Conservation (phyloP, 1,284 basidiomycete genomes). For the Irpex sp. region DNA sequence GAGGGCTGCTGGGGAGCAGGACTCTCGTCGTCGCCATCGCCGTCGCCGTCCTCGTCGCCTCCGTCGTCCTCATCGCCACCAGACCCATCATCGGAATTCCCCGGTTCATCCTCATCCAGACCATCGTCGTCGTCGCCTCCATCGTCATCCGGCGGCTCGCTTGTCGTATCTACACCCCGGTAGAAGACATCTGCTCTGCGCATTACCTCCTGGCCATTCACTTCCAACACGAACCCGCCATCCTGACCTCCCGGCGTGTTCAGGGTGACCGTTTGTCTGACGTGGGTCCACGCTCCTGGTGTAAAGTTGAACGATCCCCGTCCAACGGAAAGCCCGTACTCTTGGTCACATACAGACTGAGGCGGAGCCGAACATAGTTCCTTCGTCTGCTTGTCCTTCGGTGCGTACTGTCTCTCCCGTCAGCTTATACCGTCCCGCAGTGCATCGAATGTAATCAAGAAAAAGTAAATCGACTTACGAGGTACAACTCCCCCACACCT, state of each 20-base stretch:
- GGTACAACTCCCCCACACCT: conserved; percentile 67
- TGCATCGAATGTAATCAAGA: not conserved
- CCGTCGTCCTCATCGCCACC: conserved; percentile 2
- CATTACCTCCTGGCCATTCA: conserved; percentile 53
- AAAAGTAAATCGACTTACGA: conserved; percentile 42
- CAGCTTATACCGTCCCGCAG: not conserved
- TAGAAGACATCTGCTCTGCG: conserved; percentile 57
- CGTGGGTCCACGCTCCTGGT: conserved; percentile 62
- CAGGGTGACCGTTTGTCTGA: conserved; percentile 59
- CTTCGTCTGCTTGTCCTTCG: conserved; percentile 46
- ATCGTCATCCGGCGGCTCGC: conserved; percentile 9
- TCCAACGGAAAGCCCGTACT: conserved; percentile 70
- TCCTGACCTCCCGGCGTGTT: conserved; percentile 61
- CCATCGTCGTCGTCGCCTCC: conserved; percentile 1
- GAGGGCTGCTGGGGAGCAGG: conserved; percentile 1
- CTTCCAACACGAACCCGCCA: conserved; percentile 37
- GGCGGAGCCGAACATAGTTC: conserved; percentile 54
- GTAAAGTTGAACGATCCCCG: conserved; percentile 71
- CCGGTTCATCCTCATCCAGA: not conserved
- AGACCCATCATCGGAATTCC: conserved; percentile 11
- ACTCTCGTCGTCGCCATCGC: not conserved
- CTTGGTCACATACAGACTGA: conserved; percentile 55
- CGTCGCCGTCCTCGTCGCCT: not conserved
- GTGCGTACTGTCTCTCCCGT: conserved; percentile 50
- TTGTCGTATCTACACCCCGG: conserved; percentile 34